These are phyloP conservation scores for Tuber indicum DNA, from an alignment of 495 filamentous ascomycete genomes.

Conservation along the genomic window DNA sequence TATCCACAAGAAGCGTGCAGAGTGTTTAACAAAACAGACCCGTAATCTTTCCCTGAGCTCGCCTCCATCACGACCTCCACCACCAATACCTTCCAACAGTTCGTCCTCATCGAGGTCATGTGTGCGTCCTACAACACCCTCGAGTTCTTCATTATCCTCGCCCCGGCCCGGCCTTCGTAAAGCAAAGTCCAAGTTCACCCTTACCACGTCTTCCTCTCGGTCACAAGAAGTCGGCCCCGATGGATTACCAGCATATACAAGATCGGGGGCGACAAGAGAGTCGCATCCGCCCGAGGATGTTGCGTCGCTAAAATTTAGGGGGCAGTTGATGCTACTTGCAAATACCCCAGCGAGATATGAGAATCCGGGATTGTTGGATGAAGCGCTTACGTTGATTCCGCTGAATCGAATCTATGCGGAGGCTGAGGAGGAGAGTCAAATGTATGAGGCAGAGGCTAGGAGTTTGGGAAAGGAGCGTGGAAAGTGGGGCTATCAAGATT, in stretches of 20 bases:
- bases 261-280: slow-evolving; percentile 67
- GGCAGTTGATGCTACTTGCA: slow-evolving; percentile 62
- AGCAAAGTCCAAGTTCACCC: slow-evolving; percentile 37
- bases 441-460: slow-evolving; percentile 76
- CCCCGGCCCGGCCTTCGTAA: slow-evolving; percentile 26
- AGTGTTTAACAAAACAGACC: slow-evolving; percentile 34
- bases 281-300: slow-evolving; percentile 69
- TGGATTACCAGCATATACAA: slow-evolving; percentile 39
- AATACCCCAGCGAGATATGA: slow-evolving; percentile 86
- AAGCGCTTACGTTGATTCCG: slow-evolving; percentile 77
- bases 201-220: slow-evolving; percentile 19
- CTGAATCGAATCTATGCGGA: slow-evolving; percentile 88
- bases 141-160: slow-evolving; percentile 8
- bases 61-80: slow-evolving; percentile 20
- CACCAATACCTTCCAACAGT: slow-evolving; percentile 16
- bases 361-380: slow-evolving; percentile 91
- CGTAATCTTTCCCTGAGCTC: slow-evolving; percentile 34
- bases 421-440: slow-evolving; percentile 85
- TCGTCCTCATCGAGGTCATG: slow-evolving; percentile 14
- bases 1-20: slow-evolving; percentile 38
- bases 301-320: slow-evolving; percentile 72
- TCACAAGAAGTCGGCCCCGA: slow-evolving; percentile 39
- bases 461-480: slow-evolving; percentile 72
- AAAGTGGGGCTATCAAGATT: slow-evolving; percentile 98
- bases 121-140: neutral